Conservation (phyloP, 2,329 filamentous ascomycete genomes). For the Anthostomella pinea region DNA sequence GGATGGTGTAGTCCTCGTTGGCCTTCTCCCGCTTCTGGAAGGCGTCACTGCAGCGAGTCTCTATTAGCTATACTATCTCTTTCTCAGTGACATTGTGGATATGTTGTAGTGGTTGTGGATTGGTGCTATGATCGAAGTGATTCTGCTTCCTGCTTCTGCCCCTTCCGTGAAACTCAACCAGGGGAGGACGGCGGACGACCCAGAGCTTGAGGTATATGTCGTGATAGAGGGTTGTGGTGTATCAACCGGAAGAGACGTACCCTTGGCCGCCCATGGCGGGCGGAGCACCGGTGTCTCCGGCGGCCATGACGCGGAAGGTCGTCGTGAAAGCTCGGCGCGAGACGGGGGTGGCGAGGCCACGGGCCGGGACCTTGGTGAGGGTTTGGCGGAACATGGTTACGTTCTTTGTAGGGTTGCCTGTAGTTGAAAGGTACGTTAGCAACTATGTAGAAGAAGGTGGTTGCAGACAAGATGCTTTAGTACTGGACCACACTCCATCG, state of each 20-base stretch:
- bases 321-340: conserved; percentile 59
- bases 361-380: conserved; percentile 52
- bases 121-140: no score
- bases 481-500: no score
- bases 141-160: conserved; percentile 6
- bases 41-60: conserved; percentile 66
- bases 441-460: conserved; percentile 26
- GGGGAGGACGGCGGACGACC: no score
- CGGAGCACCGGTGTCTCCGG: conserved; percentile 66
- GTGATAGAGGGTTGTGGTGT: background rate
- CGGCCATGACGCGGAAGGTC: conserved; percentile 61
- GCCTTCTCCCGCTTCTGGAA: conserved; percentile 92
- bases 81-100: no score
- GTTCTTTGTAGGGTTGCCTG: conserved; percentile 9
- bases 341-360: conserved; percentile 51
- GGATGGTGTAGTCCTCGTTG: conserved; percentile 80
- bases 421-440: no score
- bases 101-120: no score
- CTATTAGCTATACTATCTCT: no score
- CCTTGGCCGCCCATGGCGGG: conserved; percentile 51
- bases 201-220: no score
- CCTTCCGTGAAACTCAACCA: no score
- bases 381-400: conserved; percentile 66
- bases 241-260: conserved; percentile 39
- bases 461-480: no score